Percentiles rank a stretch among this genome's conserved stretches.
Evolutionary conservation across 768 basidiomycete genomes (phyloP).

Genomic region (Paxillus involutus): DNA sequence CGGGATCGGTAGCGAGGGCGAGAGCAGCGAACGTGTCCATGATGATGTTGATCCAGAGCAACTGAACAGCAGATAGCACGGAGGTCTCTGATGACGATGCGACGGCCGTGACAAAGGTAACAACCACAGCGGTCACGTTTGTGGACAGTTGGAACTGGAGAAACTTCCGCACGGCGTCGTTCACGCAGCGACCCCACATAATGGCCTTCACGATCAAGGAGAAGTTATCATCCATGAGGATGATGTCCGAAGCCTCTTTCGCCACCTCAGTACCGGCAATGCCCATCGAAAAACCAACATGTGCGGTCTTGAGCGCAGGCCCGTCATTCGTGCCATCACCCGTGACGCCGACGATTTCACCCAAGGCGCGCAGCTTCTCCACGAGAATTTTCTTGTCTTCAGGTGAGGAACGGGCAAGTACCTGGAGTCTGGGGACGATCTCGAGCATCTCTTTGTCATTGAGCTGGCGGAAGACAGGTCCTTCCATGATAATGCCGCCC

Average conservation of each 20-base stretch:
- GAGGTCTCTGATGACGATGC: slow-evolving; percentile 74
- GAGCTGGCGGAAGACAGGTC: slow-evolving; percentile 87
- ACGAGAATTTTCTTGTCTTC: slow-evolving; percentile 96
- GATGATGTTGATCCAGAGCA: slow-evolving; percentile 98
- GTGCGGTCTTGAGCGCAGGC: slow-evolving; percentile 90
- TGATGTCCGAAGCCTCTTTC: slow-evolving; percentile 98
- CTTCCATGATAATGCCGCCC: slow-evolving; percentile 98
- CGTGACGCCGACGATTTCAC: slow-evolving; percentile 93
- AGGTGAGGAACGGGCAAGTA: slow-evolving; percentile 95
- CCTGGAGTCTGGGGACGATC: slow-evolving; percentile 89
- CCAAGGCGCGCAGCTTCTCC: slow-evolving; percentile 79
- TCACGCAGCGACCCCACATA: slow-evolving; percentile 99
- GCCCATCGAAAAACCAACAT: slow-evolving; percentile 98
- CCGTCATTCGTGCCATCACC: slow-evolving; percentile 99
- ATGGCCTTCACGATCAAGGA: slow-evolving; percentile 95
- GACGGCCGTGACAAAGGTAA: slow-evolving; percentile 90
- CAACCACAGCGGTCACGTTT: slow-evolving; percentile 93
- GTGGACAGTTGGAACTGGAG: slow-evolving; percentile 93
- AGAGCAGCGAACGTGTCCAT: slow-evolving; percentile 99
- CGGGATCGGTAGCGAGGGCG: slow-evolving; percentile 96
- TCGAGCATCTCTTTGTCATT: slow-evolving; percentile 68
- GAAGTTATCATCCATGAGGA: slow-evolving; percentile 98
- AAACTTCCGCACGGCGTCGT: slow-evolving; percentile 97
- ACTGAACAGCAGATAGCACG: slow-evolving; percentile 92
- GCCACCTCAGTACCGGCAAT: slow-evolving; percentile 97